Evolutionary conservation across 768 basidiomycete species (phyloP).

Genomic region (Gautieria morchelliformis): DNA sequence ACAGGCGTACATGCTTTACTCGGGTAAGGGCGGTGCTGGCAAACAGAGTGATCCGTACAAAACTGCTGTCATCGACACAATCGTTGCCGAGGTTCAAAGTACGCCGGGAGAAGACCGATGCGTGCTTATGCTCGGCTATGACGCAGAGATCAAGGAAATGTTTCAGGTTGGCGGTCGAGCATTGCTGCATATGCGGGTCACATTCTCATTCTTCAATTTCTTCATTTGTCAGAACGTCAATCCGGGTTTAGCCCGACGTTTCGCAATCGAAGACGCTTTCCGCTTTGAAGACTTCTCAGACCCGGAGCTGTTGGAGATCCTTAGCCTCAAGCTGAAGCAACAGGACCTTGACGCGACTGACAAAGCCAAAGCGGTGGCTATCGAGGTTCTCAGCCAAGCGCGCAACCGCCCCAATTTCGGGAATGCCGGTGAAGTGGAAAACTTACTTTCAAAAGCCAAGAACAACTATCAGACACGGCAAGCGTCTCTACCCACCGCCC

Average conservation of each 20-base stretch:
- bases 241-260: slow-evolving; percentile 55
- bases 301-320: slow-evolving; percentile 38
- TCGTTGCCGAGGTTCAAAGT: slow-evolving; percentile 66
- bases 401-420: slow-evolving; percentile 50
- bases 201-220: too few relatives aligned
- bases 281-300: slow-evolving; percentile 57
- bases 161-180: too few relatives aligned
- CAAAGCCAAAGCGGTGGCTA: slow-evolving; percentile 46
- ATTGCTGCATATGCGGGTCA: too few relatives aligned
- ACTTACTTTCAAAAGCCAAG: slow-evolving; percentile 44
- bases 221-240: slow-evolving; percentile 74
- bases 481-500: slow-evolving; percentile 14
- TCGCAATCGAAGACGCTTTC: slow-evolving; percentile 61
- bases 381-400: slow-evolving; percentile 28
- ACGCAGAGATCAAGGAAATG: slow-evolving; percentile 62
- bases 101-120: slow-evolving; percentile 62
- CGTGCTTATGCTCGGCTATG: slow-evolving; percentile 56
- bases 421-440: slow-evolving; percentile 57
- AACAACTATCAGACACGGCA: slow-evolving; percentile 33
- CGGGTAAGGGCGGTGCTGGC: slow-evolving; percentile 25
- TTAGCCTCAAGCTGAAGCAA: slow-evolving; percentile 45
- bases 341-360: slow-evolving; percentile 51
- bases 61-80: slow-evolving; percentile 66
- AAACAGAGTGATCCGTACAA: slow-evolving; percentile 24
- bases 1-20: slow-evolving; percentile 63